Conservation (phyloP, 2,329 filamentous ascomycete species). For the Penicillium sp. region DNA sequence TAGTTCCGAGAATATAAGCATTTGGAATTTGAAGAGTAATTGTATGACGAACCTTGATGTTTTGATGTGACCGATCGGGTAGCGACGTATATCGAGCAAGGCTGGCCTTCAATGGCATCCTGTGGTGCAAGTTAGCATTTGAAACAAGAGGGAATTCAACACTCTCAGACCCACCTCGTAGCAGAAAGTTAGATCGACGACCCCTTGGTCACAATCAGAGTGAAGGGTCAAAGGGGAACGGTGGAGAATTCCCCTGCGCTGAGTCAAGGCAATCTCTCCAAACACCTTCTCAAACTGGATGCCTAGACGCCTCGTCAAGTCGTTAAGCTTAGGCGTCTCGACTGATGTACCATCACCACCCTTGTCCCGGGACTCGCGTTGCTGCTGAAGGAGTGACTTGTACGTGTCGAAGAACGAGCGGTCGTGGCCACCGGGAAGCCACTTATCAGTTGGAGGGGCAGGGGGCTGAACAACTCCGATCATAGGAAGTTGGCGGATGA, state of each 20-base stretch:
- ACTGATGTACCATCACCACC: slow-evolving; percentile 48
- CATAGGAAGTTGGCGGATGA: slow-evolving; percentile 45
- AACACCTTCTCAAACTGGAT: slow-evolving; percentile 62
- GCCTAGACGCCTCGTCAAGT: slow-evolving; percentile 59
- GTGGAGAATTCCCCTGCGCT: slow-evolving; percentile 66
- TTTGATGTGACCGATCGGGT: slow-evolving; percentile 34
- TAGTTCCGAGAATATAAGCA: slow-evolving; percentile 29
- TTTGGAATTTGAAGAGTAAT: neutral
- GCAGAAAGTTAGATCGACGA: slow-evolving; percentile 59
- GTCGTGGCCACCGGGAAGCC: slow-evolving; percentile 37
- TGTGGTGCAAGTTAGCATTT: slow-evolving; percentile 13
- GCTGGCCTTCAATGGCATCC: slow-evolving; percentile 23
- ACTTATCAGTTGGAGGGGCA: slow-evolving; percentile 45
- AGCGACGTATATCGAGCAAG: slow-evolving; percentile 35
- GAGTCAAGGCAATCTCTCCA: slow-evolving; percentile 64
- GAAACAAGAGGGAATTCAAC: neutral
- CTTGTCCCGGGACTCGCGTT: slow-evolving; percentile 51
- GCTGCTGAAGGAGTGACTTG: slow-evolving; percentile 50
- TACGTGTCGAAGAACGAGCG: slow-evolving; percentile 47
- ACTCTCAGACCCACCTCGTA: slow-evolving; percentile 40
- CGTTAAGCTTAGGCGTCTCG: slow-evolving; percentile 60
- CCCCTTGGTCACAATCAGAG: slow-evolving; percentile 33
- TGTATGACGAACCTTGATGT: slow-evolving; percentile 28
- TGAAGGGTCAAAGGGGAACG: slow-evolving; percentile 54
- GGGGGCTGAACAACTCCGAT: slow-evolving; percentile 28